Percentiles rank a stretch among this genome's conserved stretches.
Conservation (phyloP, 106 monocot genomes). For the Dendrobium catenatum region DNA sequence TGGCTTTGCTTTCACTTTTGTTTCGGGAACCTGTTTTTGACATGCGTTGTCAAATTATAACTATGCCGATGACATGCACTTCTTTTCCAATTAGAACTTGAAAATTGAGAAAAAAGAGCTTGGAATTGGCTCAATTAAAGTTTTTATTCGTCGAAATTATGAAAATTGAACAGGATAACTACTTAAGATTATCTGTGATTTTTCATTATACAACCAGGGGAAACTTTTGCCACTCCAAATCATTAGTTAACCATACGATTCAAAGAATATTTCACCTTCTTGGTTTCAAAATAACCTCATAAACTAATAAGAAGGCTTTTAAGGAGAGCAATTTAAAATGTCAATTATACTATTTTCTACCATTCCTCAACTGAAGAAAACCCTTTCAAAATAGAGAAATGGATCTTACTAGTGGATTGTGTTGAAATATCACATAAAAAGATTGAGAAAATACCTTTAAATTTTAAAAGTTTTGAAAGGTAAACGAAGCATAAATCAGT, state of each 20-base stretch:
- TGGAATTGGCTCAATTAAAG: background rate
- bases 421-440: no score
- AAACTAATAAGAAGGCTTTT: background rate
- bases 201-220: background rate
- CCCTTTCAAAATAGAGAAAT: no score
- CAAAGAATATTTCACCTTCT: background rate
- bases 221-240: background rate
- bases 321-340: no score
- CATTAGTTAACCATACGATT: background rate
- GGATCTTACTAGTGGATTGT: no score
- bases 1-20: slow-evolving; percentile 29
- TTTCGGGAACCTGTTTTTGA: slow-evolving; percentile 24
- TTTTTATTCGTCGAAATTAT: background rate
- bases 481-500: no score
- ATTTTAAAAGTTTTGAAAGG: no score
- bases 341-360: no score
- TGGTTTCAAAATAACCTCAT: background rate
- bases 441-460: no score
- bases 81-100: background rate
- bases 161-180: background rate
- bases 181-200: background rate
- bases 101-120: background rate
- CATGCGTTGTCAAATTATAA: slow-evolving; percentile 5
- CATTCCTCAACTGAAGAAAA: no score
- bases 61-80: background rate